Conservation (phyloP, 176 grass and related monocot genomes). For the Otatea glauca region DNA sequence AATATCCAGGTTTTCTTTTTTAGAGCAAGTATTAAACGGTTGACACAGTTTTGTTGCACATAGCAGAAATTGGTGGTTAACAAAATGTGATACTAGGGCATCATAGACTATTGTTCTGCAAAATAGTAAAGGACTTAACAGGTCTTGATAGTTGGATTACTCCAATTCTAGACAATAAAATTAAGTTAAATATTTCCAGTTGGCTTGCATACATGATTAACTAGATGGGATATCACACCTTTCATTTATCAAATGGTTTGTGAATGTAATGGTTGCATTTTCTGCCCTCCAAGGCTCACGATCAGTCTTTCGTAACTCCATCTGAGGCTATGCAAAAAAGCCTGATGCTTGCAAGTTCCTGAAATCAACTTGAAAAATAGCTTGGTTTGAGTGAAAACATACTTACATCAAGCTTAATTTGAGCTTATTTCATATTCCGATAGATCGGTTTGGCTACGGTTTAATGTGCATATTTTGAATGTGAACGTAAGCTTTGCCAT, state of each 20-base stretch:
- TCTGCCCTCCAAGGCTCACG: background rate
- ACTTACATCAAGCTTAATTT: background rate
- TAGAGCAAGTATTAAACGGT: background rate
- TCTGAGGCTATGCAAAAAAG: background rate
- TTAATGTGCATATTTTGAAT: background rate
- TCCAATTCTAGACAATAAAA: background rate
- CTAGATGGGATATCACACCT: background rate
- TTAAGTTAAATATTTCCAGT: background rate
- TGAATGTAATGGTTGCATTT: background rate
- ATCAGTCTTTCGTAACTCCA: background rate
- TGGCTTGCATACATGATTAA: background rate
- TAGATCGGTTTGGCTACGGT: background rate
- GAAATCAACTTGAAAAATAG: background rate
- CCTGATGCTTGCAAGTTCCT: background rate
- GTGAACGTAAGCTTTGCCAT: background rate
- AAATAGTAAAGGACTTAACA: background rate
- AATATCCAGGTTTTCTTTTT: background rate
- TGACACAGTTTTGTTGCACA: background rate
- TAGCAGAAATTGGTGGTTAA: conserved; percentile 4
- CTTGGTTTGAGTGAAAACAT: background rate
- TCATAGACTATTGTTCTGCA: background rate
- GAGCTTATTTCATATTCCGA: background rate
- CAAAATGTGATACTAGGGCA: background rate
- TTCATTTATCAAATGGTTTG: background rate
- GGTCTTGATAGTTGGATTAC: background rate